phyloP scores from a whole-genome alignment of 1,139 yeast genomes.

The Torulaspora pretoriensis region DNA sequence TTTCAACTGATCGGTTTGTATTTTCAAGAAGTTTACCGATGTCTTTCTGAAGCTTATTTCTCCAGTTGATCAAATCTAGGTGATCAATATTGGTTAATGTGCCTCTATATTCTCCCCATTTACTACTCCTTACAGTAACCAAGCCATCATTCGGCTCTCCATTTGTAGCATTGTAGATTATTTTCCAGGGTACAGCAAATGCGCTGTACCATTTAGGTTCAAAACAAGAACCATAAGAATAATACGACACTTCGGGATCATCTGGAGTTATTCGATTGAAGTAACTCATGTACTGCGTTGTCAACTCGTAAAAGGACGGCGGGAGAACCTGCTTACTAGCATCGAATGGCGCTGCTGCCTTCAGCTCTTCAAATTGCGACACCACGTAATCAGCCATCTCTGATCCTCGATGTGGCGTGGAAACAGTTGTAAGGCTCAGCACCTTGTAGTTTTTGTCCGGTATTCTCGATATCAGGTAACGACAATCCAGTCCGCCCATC shows the following conservation, averaged over 20 bases:
- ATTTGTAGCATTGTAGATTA: slow-evolving; percentile 42
- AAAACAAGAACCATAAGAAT: slow-evolving; percentile 78
- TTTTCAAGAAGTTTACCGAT: slow-evolving; percentile 21
- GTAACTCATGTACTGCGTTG: slow-evolving; percentile 49
- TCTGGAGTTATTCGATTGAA: slow-evolving; percentile 54
- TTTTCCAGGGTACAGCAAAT: slow-evolving; percentile 59
- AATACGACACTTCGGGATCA: slow-evolving; percentile 63
- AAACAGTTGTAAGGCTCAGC: slow-evolving; percentile 71
- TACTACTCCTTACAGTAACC: slow-evolving; percentile 71
- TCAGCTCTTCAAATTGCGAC: slow-evolving; percentile 33
- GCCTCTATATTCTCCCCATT: slow-evolving; percentile 83
- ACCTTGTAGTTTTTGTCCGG: slow-evolving; percentile 48
- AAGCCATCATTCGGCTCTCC: slow-evolving; percentile 76
- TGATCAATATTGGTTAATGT: slow-evolving; percentile 79
- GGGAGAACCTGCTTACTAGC: slow-evolving; percentile 37
- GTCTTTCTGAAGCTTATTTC: slow-evolving; percentile 49
- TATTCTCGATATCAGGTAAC: slow-evolving; percentile 64
- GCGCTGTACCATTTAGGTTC: slow-evolving; percentile 59
- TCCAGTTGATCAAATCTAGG: slow-evolving; percentile 80
- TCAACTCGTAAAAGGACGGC: slow-evolving; percentile 53
- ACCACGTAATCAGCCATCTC: slow-evolving; percentile 73
- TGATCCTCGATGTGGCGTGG: slow-evolving; percentile 87
- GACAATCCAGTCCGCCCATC: slow-evolving; percentile 88
- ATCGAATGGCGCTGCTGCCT: slow-evolving; percentile 14
- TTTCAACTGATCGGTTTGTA: slow-evolving; percentile 8